Base-by-base conservation (phyloP, 306 rosid species). In the Vigna angularis region DNA sequence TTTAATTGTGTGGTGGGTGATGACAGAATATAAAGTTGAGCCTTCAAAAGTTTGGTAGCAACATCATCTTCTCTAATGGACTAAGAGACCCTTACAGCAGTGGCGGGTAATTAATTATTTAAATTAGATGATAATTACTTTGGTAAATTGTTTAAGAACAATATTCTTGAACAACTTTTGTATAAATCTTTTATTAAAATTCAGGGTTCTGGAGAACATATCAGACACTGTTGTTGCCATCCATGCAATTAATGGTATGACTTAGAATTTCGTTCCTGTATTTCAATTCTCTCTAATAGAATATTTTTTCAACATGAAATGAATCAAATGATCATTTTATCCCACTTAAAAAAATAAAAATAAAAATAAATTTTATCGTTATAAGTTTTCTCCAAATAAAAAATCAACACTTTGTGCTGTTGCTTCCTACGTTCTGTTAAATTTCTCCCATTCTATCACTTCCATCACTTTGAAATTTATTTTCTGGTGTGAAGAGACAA, bases 21-120 rank as follows among this genome's bases (percentile, higher is more conserved):
- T 62, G 72, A 69, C 86, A 92, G 94, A 83, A 88, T 77, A 73
- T 86, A 72, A 82, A 87, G 65, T 42, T 82, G 76, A 58, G 80
- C 8, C 94, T 91, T 48, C 77, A 74, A 10, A 85, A 59, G 36
- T 91, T 90, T 56, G 93, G 79, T 1, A 87, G 94, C 87, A 88
- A 88, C 79, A 90, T 91, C 16, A 87, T 90, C 49, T 90, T 91
- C 90, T 90, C 93, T 1, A 91, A 91, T 79, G 97, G 94, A 48
- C 79, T 91, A 7, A 82, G 55, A 85, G 93, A 91, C 70, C 94
- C 94, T 61, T 91, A 70, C 3, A 87, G 94, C 40, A 80, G 59
- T 36, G 90, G 88, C 79, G 91, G 93, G 94, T 90, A 86, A 65
- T 22, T 73, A 17, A 1, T 13, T 20, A 32, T 20, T 3, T 24